Percentiles rank a stretch among this genome's conserved stretches.
Evolutionary conservation across 1,139 yeast species (phyloP).

Genomic region (Hyphopichia fennica): DNA sequence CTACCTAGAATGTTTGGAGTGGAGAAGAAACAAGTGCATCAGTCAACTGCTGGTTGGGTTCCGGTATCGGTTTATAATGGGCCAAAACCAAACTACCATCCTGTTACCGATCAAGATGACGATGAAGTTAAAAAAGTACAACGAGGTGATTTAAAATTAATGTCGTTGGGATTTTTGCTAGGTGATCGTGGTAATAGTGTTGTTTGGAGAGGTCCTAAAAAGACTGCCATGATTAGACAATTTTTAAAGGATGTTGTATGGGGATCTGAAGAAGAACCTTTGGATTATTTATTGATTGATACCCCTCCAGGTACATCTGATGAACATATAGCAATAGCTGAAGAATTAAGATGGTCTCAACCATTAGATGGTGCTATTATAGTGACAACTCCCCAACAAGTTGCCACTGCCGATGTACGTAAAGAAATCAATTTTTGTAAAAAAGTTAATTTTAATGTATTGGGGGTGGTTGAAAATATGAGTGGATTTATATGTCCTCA

Average conservation of each 20-base stretch:
- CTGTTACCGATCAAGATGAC: conserved; percentile 5
- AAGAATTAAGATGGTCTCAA: conserved; percentile 64
- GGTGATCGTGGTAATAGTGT: conserved; percentile 86
- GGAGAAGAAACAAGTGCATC: conserved; percentile 77
- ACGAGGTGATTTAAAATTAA: conserved; percentile 52
- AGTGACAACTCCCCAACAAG: conserved; percentile 52
- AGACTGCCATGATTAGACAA: conserved; percentile 96
- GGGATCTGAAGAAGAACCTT: conserved; percentile 56
- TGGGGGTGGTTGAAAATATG: conserved; percentile 50
- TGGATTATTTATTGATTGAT: conserved; percentile 86
- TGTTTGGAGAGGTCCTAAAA: conserved; percentile 98
- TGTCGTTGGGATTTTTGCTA: conserved; percentile 89
- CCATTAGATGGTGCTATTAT: conserved; percentile 50
- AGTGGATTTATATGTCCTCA: conserved; percentile 61
- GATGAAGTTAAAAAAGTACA: conserved; percentile 23
- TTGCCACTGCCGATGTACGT: conserved; percentile 56
- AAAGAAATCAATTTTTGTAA: conserved; percentile 49
- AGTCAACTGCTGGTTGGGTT: conserved; percentile 84
- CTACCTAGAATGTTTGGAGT: conserved; percentile 95
- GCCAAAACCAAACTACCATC: background rate
- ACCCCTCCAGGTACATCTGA: conserved; percentile 99
- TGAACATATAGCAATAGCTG: conserved; percentile 96
- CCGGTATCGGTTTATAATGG: conserved; percentile 59
- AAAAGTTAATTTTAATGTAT: conserved; percentile 42
- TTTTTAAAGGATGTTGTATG: conserved; percentile 88